These are phyloP conservation scores for Oryza glumipatula DNA, from an alignment of 176 grass and related monocot species.

Conservation along the genomic window DNA sequence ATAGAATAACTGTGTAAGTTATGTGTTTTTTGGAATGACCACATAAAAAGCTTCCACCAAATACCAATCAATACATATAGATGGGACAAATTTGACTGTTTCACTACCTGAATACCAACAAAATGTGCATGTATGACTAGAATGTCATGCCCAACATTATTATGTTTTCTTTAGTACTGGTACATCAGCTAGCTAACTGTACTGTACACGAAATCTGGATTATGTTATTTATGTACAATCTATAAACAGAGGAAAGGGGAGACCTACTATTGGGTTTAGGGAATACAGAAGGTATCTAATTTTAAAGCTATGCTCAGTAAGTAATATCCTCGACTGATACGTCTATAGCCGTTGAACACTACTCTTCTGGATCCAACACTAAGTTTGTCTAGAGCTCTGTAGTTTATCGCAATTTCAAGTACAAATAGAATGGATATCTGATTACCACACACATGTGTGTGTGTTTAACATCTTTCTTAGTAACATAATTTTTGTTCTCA, in stretches of 20 bases:
- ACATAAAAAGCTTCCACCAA: slow-evolving; percentile 1
- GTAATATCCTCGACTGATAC: not conserved
- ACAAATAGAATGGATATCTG: not conserved
- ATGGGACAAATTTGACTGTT: slow-evolving; percentile 13
- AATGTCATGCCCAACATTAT: not conserved
- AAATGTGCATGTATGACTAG: slow-evolving; percentile 19
- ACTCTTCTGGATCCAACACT: not conserved
- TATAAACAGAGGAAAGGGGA: not conserved
- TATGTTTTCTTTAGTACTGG: slow-evolving; percentile 14
- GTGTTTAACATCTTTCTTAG: not conserved
- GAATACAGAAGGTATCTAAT: not conserved
- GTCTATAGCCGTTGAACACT: not conserved
- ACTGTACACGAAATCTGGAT: not conserved
- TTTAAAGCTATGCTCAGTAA: not conserved
- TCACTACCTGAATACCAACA: slow-evolving; percentile 8
- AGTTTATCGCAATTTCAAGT: not conserved
- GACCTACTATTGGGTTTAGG: not conserved
- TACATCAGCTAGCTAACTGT: slow-evolving; percentile 14
- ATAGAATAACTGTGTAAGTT: slow-evolving; percentile 14
- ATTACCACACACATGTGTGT: not conserved
- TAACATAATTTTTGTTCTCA: not conserved
- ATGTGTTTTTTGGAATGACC: not conserved
- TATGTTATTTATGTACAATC: slow-evolving; percentile 8
- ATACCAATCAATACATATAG: not conserved
- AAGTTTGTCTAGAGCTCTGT: not conserved